Base-by-base conservation (phyloP, 257 asterid genomes). In the Anisodus tanguticus region DNA sequence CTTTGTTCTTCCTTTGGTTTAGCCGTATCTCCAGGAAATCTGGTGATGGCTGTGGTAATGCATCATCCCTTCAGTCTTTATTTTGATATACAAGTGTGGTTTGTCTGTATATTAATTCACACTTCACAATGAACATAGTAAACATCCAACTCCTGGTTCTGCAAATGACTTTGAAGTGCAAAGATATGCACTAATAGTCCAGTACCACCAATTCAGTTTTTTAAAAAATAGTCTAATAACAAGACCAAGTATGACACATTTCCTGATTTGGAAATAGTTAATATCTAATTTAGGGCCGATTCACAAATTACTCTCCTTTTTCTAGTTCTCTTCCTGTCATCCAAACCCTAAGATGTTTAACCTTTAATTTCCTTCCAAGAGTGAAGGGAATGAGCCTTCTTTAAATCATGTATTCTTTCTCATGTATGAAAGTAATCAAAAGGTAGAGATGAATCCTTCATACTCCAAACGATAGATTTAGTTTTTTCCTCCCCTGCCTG, bases 1-100 rank as follows among this genome's bases (percentile, higher is more conserved):
- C 89, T 89, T 84, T 93, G 92, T 88, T 93, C 97, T 79, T 95
- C 97, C 92, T 97, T 91, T 87, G 99, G 99, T 86, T 87, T 97
- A 82, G 96, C 98, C 11, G 83, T 93, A 82, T 97, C 99, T 76
- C 97, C 97, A 62, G 98, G 98, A 88, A 93, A 88, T 87, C 90
- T 97, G 90, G 93, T 92, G 84, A 85, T 94, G 88, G 97, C 97
- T 22, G 93, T 93, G 98, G 99, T 95, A 94, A 80, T 47, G 15
- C 85, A 64, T 78, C 84, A 77, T 66, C 79, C 80, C 12, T 85
- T 62, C 13, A 74, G 69, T 51, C 70, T 8, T 68, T 54, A 26
- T 45, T 63, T 82, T 60, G 59, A 45, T 59, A 13, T 66, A 11
- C n/a, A 11, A 77, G 82, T 77, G 64, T 26, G 64, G 64, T 77